Evolutionary conservation across 164 flowering plant genomes (phyloP), one percentile per base, ranked within the genome.

Genomic region (Tetrastigma voinierianum): DNA sequence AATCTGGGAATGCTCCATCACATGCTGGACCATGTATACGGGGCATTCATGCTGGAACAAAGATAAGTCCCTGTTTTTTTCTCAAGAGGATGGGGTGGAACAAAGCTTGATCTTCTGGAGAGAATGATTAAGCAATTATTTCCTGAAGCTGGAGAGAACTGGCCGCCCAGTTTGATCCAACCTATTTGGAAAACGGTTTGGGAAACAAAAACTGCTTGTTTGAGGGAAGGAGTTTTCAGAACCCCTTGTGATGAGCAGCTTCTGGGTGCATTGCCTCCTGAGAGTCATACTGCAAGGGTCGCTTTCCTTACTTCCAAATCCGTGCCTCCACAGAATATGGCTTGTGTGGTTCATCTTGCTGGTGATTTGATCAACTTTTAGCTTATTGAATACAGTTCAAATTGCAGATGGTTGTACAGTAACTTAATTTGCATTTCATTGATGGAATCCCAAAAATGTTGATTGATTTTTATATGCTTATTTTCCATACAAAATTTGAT

Each of bases 261-360:
- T 61, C 72, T 84, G 4, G 68, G 70, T 75, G 99, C 96, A 67
- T 83, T 95, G 90, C 99, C 99, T 44, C 93, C 97, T 15, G 98
- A 92, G 79, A 73, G 96, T 77, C 83, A 81, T 75, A 84, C 47
- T 69, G 99, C 90, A 0, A 87, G 97, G 76, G 95, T 92, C 45
- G 96, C 98, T 66, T 95, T 92, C 65, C 95, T 95, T 54, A 47
- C 78, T 1, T 95, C 99, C 0, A 92, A 89, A 70, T 74, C 13
- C 4, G 82, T 81, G 48, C 82, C 84, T 0, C 85, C 93, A 0
- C 88, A 89, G 21, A 87, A 77, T 71, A 88, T 86, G 94, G 89
- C 97, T 24, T 95, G 96, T 70, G 98, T 95, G 51, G 97, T 92
- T 78, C 99, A 95, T 71, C 98, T 95, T 78, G 99, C 99, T 74